Evolutionary conservation across 75 land plant genomes (phyloP).

Genomic region (Pinus tabuliformis): DNA sequence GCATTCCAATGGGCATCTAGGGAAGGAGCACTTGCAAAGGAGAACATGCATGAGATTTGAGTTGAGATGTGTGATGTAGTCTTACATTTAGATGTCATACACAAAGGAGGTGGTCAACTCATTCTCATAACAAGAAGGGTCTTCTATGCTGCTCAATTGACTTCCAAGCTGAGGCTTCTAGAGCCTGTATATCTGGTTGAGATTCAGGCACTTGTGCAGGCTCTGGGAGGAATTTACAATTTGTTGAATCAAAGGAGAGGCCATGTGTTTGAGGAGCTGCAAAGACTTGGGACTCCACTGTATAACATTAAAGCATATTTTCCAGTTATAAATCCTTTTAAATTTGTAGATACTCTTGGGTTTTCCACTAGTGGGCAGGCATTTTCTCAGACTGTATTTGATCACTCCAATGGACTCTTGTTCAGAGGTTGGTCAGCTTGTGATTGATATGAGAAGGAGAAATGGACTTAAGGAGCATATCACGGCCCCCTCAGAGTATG

Average conservation of each 20-base stretch:
- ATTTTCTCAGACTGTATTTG: constrained; percentile 73
- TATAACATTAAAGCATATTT: constrained; percentile 32
- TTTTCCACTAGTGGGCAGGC: constrained; percentile 75
- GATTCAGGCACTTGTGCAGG: too few species aligned
- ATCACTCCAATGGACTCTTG: constrained; percentile 26
- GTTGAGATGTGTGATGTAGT: constrained; percentile 70
- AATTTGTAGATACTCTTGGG: constrained; percentile 50
- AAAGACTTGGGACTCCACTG: too few species aligned
- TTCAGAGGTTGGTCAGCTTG: too few species aligned
- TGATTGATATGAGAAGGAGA: too few species aligned
- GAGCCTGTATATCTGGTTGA: constrained; percentile 54
- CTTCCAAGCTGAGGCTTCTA: constrained; percentile 52
- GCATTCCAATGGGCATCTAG: constrained; percentile 76
- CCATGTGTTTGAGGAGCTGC: too few species aligned
- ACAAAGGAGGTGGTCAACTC: constrained; percentile 21
- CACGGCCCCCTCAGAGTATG: too few species aligned
- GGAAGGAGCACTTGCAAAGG: constrained; percentile 67
- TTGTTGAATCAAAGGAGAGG: too few species aligned
- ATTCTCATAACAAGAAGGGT: constrained; percentile 47
- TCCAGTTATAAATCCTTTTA: constrained; percentile 72
- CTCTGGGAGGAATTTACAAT: too few species aligned
- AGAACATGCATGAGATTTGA: constrained; percentile 61
- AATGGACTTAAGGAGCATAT: too few species aligned
- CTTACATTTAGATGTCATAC: constrained; percentile 44
- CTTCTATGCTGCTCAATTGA: constrained; percentile 20